A percentile compares a stretch with the other conserved stretches of the same genome.
Conservation (phyloP, 768 basidiomycete species). For the Podaxis sp. region DNA sequence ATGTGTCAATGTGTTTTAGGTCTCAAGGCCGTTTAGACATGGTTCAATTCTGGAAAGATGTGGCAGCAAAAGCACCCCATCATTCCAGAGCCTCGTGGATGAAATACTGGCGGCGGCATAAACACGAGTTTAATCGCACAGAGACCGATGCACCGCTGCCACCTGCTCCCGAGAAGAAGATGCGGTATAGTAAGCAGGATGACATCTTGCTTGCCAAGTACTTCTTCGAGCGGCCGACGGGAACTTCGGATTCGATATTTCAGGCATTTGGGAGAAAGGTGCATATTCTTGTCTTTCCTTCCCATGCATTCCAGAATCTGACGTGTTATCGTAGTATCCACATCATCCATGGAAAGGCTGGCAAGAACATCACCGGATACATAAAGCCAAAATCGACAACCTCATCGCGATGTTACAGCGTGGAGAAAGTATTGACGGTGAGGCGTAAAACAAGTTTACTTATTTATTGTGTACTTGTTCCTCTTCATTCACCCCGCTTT, state of each 20-base stretch:
- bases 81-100: slow-evolving; percentile 93
- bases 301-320: slow-evolving; percentile 5
- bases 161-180: slow-evolving; percentile 79
- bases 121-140: slow-evolving; percentile 69
- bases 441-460: slow-evolving; percentile 5
- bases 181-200: slow-evolving; percentile 78
- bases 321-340: slow-evolving; percentile 48
- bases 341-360: slow-evolving; percentile 94
- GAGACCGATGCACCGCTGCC: slow-evolving; percentile 71
- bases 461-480: not conserved
- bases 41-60: slow-evolving; percentile 32
- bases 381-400: slow-evolving; percentile 83
- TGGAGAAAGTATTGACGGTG: slow-evolving; percentile 46
- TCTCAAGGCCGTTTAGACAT: slow-evolving; percentile 38
- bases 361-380: slow-evolving; percentile 89
- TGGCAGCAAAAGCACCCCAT: slow-evolving; percentile 63
- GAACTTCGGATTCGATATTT: slow-evolving; percentile 81
- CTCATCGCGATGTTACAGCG: slow-evolving; percentile 56
- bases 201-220: slow-evolving; percentile 76
- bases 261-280: slow-evolving; percentile 75
- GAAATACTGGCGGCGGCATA: slow-evolving; percentile 89
- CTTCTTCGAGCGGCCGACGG: slow-evolving; percentile 69
- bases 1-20: slow-evolving; percentile 12
- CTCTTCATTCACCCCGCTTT: not conserved
- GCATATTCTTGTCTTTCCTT: slow-evolving; percentile 19